Percentiles rank a stretch among this genome's conserved stretches.
These are phyloP conservation scores for Pythium dissimile DNA, from an alignment of 352 stramenopile genomes.

Conservation along the genomic window DNA sequence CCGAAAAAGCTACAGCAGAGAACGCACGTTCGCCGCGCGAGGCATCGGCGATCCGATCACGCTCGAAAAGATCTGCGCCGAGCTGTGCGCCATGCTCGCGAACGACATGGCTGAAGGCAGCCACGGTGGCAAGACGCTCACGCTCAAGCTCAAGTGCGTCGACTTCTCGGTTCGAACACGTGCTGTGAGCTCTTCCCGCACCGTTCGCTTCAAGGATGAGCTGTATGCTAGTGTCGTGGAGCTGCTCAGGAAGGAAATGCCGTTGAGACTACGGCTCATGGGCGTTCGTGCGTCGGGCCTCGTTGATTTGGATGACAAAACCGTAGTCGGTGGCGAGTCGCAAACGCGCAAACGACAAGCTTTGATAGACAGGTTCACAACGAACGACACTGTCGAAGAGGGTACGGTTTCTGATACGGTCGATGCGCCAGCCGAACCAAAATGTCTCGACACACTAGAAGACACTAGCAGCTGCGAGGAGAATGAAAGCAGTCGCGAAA, in stretches of 20 bases:
- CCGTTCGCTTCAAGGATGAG: slow-evolving; percentile 40
- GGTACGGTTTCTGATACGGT: no score
- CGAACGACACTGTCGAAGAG: no score
- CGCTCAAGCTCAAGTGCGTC: slow-evolving; percentile 69
- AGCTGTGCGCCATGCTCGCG: slow-evolving; percentile 55
- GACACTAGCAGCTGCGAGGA: not conserved
- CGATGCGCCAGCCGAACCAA: no score
- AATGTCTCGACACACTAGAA: no score
- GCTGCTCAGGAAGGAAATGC: slow-evolving; percentile 58
- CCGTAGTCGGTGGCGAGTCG: slow-evolving; percentile 11
- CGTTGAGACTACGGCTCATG: slow-evolving; percentile 63
- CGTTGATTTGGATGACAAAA: slow-evolving; percentile 25
- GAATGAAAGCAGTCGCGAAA: not conserved
- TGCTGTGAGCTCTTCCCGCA: slow-evolving; percentile 40
- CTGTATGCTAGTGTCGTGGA: slow-evolving; percentile 42
- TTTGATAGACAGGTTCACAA: slow-evolving; percentile 41
- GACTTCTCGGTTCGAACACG: slow-evolving; percentile 58
- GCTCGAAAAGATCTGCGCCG: slow-evolving; percentile 61
- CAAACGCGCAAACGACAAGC: slow-evolving; percentile 6
- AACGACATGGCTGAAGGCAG: slow-evolving; percentile 44
- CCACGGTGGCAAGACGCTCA: slow-evolving; percentile 52
- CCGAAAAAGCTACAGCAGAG: slow-evolving; percentile 78
- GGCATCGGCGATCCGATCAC: slow-evolving; percentile 14
- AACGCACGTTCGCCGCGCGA: slow-evolving; percentile 57
- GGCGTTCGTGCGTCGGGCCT: slow-evolving; percentile 55